A percentile compares a stretch with the other conserved stretches of the same genome.
Evolutionary conservation across 2,329 filamentous ascomycete species (phyloP).

Genomic region (Monilinia laxa): DNA sequence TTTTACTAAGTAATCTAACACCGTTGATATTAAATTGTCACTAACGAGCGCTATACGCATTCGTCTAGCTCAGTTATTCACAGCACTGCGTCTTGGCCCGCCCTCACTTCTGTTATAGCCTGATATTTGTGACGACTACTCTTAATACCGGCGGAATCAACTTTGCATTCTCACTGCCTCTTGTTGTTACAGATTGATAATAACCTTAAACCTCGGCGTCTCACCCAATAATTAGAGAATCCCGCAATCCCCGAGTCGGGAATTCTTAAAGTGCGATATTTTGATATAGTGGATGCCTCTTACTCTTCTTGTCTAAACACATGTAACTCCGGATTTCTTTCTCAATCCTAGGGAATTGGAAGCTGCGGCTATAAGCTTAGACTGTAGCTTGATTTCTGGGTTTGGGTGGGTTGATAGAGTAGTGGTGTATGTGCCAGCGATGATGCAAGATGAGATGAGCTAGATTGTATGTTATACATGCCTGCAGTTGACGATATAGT

Average conservation of each 20-base stretch:
- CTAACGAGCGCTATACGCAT: neutral
- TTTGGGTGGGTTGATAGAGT: too few relatives aligned
- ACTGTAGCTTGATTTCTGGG: too few relatives aligned
- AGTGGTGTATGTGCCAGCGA: neutral
- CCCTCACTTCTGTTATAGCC: neutral
- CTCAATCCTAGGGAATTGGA: neutral
- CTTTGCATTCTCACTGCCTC: neutral
- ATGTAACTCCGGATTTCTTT: too few relatives aligned
- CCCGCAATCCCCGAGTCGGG: too few relatives aligned
- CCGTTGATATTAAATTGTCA: neutral
- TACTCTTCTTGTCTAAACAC: too few relatives aligned
- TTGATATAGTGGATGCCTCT: too few relatives aligned
- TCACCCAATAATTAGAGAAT: neutral
- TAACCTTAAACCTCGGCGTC: neutral
- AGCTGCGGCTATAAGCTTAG: neutral
- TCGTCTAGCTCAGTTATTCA: neutral
- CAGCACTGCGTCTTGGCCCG: neutral
- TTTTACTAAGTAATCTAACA: neutral
- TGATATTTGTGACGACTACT: neutral
- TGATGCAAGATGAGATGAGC: neutral
- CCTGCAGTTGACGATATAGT: neutral
- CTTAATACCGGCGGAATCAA: neutral
- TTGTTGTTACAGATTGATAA: neutral
- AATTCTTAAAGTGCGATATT: too few relatives aligned
- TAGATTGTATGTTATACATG: neutral